phyloP scores from a whole-genome alignment of 495 filamentous ascomycete genomes.

The Penicillium odoratum region DNA sequence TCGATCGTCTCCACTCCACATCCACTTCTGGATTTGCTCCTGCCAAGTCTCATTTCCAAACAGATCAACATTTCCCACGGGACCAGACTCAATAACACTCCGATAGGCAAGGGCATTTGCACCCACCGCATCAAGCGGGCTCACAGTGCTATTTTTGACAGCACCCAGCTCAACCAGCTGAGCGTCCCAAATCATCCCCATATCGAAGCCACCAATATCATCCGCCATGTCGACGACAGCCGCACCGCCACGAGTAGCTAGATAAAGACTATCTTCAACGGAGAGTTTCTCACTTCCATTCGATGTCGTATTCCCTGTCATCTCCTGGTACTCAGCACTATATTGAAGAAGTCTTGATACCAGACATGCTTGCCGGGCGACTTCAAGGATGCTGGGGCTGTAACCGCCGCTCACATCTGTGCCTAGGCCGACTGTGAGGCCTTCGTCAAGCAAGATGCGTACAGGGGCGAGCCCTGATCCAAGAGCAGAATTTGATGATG shows the following conservation, averaged over 20 bases:
- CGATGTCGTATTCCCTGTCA: slow-evolving; percentile 8
- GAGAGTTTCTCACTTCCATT: slow-evolving; percentile 55
- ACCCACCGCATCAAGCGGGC: slow-evolving; percentile 8
- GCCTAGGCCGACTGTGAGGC: slow-evolving; percentile 78
- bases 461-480: slow-evolving; percentile 74
- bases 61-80: slow-evolving; percentile 58
- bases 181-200: slow-evolving; percentile 89
- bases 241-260: slow-evolving; percentile 81
- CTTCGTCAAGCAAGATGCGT: slow-evolving; percentile 67
- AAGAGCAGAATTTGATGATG: slow-evolving; percentile 77
- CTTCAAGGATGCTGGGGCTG: slow-evolving; percentile 72
- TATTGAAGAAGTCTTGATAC: slow-evolving; percentile 58
- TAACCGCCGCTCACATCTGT: slow-evolving; percentile 92
- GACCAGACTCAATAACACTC: slow-evolving; percentile 16
- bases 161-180: slow-evolving; percentile 68
- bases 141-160: slow-evolving; percentile 7
- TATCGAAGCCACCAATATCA: slow-evolving; percentile 73
- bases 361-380: slow-evolving; percentile 73
- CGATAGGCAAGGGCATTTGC: slow-evolving; percentile 2
- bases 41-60: slow-evolving; percentile 84
- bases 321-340: slow-evolving; percentile 10
- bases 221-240: slow-evolving; percentile 68
- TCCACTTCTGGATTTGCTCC: slow-evolving; percentile 85
- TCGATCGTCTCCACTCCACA: slow-evolving; percentile 84
- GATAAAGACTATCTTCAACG: slow-evolving; percentile 84